Evolutionary conservation across 2,329 filamentous ascomycete species (phyloP).

Genomic region (Penicillium polonicum): DNA sequence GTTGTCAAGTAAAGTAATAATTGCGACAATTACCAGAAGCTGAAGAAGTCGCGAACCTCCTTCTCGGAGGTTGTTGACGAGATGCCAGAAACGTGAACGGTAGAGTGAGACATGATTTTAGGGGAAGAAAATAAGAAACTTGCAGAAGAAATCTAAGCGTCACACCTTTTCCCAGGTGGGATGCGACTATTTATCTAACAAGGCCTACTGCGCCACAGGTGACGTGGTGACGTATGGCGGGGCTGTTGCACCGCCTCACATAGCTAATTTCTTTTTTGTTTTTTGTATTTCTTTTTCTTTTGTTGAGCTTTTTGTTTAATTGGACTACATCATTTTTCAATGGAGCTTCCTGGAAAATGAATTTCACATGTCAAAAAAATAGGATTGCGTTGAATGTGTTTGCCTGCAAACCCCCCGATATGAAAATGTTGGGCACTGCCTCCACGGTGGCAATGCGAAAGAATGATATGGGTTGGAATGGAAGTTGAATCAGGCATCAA

Average conservation of each 20-base stretch:
- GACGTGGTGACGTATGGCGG: slow-evolving; percentile 33
- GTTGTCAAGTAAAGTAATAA: not conserved
- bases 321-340: not conserved
- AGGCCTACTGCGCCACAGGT: slow-evolving; percentile 32
- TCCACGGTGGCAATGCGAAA: slow-evolving; percentile 1
- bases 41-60: slow-evolving; percentile 96
- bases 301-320: slow-evolving; percentile 6
- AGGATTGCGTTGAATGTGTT: slow-evolving; percentile 7
- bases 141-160: slow-evolving; percentile 2
- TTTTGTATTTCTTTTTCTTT: not conserved
- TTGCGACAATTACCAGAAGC: slow-evolving; percentile 62
- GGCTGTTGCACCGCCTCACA: slow-evolving; percentile 30
- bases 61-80: slow-evolving; percentile 76
- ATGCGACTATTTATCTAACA: slow-evolving; percentile 8
- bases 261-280: slow-evolving; percentile 1
- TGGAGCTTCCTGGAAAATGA: not conserved
- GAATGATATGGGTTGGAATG: slow-evolving; percentile 1
- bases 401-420: slow-evolving; percentile 15
- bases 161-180: not conserved
- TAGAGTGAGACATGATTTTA: slow-evolving; percentile 56
- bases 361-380: not conserved
- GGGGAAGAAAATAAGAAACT: not conserved
- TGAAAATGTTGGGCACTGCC: slow-evolving; percentile 4
- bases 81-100: slow-evolving; percentile 89
- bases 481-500: slow-evolving; percentile 8